A percentile compares a stretch with the other conserved stretches of the same genome.
Evolutionary conservation across 2,329 filamentous ascomycete genomes (phyloP).

Genomic region (Domatiomyces globalis): DNA sequence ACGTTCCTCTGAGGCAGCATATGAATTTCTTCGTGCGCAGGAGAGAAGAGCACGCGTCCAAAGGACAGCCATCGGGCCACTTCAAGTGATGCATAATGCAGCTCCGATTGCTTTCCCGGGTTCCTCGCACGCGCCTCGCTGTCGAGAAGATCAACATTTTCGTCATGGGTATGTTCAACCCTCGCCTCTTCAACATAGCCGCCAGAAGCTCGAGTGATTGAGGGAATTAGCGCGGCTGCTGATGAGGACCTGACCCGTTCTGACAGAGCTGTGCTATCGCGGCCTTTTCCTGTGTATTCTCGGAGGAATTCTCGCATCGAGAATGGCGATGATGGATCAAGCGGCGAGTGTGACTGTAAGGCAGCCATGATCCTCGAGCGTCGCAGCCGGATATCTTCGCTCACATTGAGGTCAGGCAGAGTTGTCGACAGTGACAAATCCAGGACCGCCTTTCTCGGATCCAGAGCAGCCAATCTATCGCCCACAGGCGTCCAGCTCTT

Average conservation of each 20-base stretch:
- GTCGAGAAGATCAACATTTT: constrained; percentile 20
- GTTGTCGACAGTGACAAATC: background rate
- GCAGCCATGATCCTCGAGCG: constrained; percentile 39
- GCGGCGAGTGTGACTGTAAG: constrained; percentile 29
- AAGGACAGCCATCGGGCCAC: constrained; percentile 38
- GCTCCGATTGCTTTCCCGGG: constrained; percentile 30
- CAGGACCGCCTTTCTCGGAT: background rate
- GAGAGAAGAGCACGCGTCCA: constrained; percentile 37
- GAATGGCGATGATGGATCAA: constrained; percentile 37
- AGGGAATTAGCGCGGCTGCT: constrained; percentile 15
- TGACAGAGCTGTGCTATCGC: constrained; percentile 16
- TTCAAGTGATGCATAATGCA: constrained; percentile 37
- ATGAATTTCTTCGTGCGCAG: constrained; percentile 33
- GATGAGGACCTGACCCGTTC: constrained; percentile 16
- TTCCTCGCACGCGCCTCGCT: constrained; percentile 31
- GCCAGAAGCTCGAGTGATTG: constrained; percentile 23
- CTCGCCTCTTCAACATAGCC: constrained; percentile 20
- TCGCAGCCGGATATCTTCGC: constrained; percentile 26
- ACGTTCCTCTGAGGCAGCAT: constrained; percentile 29
- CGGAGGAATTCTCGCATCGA: constrained; percentile 41
- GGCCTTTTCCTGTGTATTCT: constrained; percentile 31
- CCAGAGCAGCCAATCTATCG: background rate
- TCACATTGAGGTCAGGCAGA: constrained; percentile 6
- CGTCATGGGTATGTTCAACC: constrained; percentile 19
- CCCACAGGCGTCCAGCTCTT: background rate